Evolutionary conservation across 139 green algal species (phyloP), one percentile per base, ranked within the genome.

Genomic region (Chlamydomonas eustigma): DNA sequence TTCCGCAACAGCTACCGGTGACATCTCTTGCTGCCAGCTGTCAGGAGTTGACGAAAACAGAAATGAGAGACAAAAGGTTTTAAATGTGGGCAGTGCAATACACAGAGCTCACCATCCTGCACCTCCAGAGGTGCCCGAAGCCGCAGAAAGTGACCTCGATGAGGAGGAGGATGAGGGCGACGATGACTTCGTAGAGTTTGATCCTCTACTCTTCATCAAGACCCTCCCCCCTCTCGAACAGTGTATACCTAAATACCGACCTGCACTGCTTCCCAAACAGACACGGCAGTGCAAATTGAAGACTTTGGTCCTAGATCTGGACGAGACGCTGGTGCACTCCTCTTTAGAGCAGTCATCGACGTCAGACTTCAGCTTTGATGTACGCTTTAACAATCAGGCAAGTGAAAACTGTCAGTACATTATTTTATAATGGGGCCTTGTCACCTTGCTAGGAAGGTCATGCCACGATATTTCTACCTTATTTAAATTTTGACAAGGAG

Each of bases 271-370:
- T 64, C 81, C 81, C 1, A 32, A 1, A 2, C 65, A 81, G 74
- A 81, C 81, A 25, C 74, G 81, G 6, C n/a, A 77, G 25, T 78
- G 64, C 63, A 78, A 73, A 51, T 64, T 87, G 58, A 96, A 95
- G 75, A 91, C 82, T 0, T 86, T 96, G 37, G 89, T 99, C 64
- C 87, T 99, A 36, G 95, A 99, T 77, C 84, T 99, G 67, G 95
- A 99, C 79, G 95, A 99, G 77, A 99, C 95, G 52, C 83, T 99
- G 35, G 96, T 99, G 50, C 95, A 99, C 89, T 95, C 87, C 4
- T 68, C 71, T 44, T 4, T 76, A n/a, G 71, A 76, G 71, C 34
- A 63, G 3, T 24, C 30, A 35, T 31, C 50, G 12, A 32, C 71
- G 3, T 32, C 68, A 4, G 71, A 76, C 71, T 76, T 76, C 50